Evolutionary conservation across 2,329 filamentous ascomycete species (phyloP), one percentile per base, ranked within the genome.

Genomic region (Amauroascus niger): DNA sequence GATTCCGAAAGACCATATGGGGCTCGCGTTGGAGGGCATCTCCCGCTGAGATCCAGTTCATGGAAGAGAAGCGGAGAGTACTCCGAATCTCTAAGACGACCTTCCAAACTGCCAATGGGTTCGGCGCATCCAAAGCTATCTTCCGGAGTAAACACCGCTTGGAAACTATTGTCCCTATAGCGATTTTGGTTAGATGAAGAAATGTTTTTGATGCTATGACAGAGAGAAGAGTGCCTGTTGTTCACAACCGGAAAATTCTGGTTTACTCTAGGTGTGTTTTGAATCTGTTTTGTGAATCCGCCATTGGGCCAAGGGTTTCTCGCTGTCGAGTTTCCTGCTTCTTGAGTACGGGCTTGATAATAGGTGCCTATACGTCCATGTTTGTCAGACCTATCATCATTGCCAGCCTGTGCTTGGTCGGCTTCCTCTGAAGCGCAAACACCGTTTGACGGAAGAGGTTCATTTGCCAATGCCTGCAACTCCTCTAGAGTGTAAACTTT

Each of bases 401-500:
- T 30, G 2, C 14, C 6, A 16, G 13, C 1, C 11, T 28, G 47
- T 30, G 9, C 7, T 6, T 26, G 47, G 1, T 40, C 22, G 11
- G n/a, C 16, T n/a, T n/a, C 8, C 14, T 39, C 37, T 4, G n/a
- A n/a, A 24, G 5, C 6, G 8, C 37, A 24, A 11, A 3, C 11
- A 20, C 26, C 26, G 1, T 1, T 3, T 11, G 24, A n/a, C 13
- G 8, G 32, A 6, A 39, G 9, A 14, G 9, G 26, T 14, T 6
- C 40, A 16, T 20, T 46, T 46, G 52, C 52, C 11, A 54, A 26
- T 11, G 13, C 13, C 7, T 48, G 33, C 28, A 57, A 45, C 6
- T 54, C 52, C 47, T 54, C 47, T n/a, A 57, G n/a, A 11, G n/a
- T 52, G 40, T 52, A 57, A 24, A 16, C 32, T 45, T 49, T 46